Evolutionary conservation across 306 rosid species (phyloP).

Genomic region (Oemleria cerasiformis): DNA sequence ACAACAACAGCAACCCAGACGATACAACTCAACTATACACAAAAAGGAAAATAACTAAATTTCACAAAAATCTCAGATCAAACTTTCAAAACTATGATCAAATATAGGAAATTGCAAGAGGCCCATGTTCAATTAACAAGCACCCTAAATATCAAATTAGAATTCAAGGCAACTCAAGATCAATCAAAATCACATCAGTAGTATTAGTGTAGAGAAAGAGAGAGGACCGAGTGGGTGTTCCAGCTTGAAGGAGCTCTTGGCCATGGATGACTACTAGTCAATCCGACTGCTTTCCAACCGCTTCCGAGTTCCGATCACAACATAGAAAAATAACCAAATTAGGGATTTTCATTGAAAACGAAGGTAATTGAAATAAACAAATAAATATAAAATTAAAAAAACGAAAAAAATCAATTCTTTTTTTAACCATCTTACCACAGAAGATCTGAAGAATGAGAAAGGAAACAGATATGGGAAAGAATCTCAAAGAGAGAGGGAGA

Average conservation of each 20-base stretch:
- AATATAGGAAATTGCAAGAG: not conserved
- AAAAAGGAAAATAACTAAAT: not conserved
- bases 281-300: not conserved
- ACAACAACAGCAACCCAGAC: constrained; percentile 2
- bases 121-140: constrained; percentile 7
- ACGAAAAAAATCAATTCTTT: not conserved
- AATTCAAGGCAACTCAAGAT: constrained; percentile 9
- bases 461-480: not conserved
- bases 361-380: not conserved
- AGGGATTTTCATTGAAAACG: not conserved
- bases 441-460: not conserved
- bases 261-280: constrained; percentile 27
- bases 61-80: not conserved
- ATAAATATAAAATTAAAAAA: too few relatives aligned
- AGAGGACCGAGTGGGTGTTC: constrained; percentile 49
- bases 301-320: constrained; percentile 8
- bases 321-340: not conserved
- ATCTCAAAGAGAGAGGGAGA: not conserved
- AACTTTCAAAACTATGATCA: not conserved
- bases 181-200: not conserved
- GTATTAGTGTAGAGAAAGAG: constrained; percentile 1
- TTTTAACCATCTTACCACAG: not conserved
- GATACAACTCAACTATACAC: not conserved
- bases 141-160: too few relatives aligned
- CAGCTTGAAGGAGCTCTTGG: constrained; percentile 51